Conservation (phyloP, 805 yeast species). For the Peterozyma xylosa region DNA sequence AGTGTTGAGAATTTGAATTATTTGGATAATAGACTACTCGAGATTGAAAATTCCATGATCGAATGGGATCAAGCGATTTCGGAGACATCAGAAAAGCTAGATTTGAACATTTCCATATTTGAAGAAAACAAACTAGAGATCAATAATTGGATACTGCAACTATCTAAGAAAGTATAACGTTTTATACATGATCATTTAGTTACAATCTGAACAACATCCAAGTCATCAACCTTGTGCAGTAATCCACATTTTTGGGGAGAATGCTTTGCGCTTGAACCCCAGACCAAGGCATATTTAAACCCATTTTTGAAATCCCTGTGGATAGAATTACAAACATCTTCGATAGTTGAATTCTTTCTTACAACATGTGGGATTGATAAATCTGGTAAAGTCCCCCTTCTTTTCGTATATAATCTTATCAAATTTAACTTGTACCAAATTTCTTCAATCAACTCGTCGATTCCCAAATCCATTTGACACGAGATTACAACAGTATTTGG, state of each 20-base stretch:
- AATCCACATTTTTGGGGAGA: constrained; percentile 96
- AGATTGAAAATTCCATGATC: constrained; percentile 11
- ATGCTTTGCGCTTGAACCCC: constrained; percentile 95
- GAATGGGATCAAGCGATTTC: constrained; percentile 13
- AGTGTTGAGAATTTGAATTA: constrained; percentile 9
- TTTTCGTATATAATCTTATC: constrained; percentile 78
- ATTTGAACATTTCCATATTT: constrained; percentile 12
- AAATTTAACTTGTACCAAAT: constrained; percentile 86
- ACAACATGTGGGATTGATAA: constrained; percentile 90
- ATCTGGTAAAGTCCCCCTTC: constrained; percentile 76
- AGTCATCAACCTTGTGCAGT: constrained; percentile 76
- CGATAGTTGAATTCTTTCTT: constrained; percentile 68
- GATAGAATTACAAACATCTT: constrained; percentile 83
- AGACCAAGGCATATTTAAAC: constrained; percentile 89
- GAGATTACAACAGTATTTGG: constrained; percentile 94
- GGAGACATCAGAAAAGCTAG: constrained; percentile 11
- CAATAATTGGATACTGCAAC: not conserved
- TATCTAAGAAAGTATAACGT: not conserved
- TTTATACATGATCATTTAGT: constrained; percentile 45
- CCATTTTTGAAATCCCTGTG: constrained; percentile 89
- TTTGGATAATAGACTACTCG: constrained; percentile 11
- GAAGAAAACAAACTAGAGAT: constrained; percentile 8
- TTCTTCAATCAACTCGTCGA: constrained; percentile 83
- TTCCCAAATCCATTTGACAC: constrained; percentile 81
- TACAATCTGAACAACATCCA: constrained; percentile 88